A percentile compares a stretch with the other conserved stretches of the same genome.
Conservation (phyloP, 2,329 filamentous ascomycete species). For the Cercospora beticola region DNA sequence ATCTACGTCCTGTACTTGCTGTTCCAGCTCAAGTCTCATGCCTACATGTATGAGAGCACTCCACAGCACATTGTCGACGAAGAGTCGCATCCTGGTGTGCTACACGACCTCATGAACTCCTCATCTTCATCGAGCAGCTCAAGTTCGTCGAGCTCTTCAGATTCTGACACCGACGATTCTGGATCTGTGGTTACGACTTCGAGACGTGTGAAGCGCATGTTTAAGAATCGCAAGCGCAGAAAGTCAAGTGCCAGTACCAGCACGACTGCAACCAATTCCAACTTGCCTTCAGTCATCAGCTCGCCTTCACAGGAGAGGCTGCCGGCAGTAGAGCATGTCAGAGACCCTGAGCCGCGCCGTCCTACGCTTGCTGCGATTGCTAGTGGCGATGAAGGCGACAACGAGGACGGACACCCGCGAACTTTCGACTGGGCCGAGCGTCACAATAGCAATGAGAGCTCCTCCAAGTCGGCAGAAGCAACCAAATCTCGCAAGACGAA, state of each 20-base stretch:
- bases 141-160: conserved; percentile 46
- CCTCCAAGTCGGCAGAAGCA: conserved; percentile 27
- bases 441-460: conserved; percentile 26
- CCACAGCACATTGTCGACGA: conserved; percentile 92
- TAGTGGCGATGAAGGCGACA: conserved; percentile 59
- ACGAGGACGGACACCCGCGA: conserved; percentile 31
- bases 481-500: conserved; percentile 48
- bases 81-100: conserved; percentile 80
- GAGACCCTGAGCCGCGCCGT: conserved; percentile 41
- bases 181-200: conserved; percentile 62
- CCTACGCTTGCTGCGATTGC: conserved; percentile 45
- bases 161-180: conserved; percentile 69
- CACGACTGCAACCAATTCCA: conserved; percentile 55
- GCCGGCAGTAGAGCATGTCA: conserved; percentile 40
- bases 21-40: conserved; percentile 88
- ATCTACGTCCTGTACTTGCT: conserved; percentile 82
- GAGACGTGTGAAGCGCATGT: conserved; percentile 67
- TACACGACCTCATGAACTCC: conserved; percentile 77
- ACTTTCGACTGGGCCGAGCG: conserved; percentile 30
- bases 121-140: conserved; percentile 55
- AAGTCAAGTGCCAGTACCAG: conserved; percentile 76
- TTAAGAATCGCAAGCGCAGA: conserved; percentile 67
- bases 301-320: conserved; percentile 45
- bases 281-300: conserved; percentile 44
- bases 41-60: conserved; percentile 89